Evolutionary conservation across 202 grass and related monocot species (phyloP), one percentile per base, ranked within the genome.

Genomic region (Sporobolus alterniflorus): DNA sequence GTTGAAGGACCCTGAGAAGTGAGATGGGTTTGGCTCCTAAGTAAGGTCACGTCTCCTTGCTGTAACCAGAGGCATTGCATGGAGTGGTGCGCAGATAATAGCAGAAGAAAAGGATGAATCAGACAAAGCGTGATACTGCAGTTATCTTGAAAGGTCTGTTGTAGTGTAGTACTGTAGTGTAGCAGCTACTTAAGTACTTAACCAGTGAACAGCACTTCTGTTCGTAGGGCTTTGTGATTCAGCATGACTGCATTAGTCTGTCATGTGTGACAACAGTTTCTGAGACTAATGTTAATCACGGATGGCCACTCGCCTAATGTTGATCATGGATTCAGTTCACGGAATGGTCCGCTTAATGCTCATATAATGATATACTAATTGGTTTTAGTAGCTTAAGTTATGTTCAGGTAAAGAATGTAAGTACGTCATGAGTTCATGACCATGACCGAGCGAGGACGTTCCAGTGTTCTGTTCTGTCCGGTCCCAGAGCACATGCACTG

Each of bases 1-100:
- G 93, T 34, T 92, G 76, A 89, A 92, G 71, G 91, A 90, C 46
- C 74, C 57, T 64, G 74, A 28, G 86, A 72, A 77, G 49, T 55
- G 73, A 86, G 26, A 26, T 62, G 15, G 2, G 64, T 30, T 31
- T 39, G 28, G 29, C 41, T 40, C 18, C 21, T 77, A 47, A 21
- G 40, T 43, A 44, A n/a, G 63, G 7, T 44, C 22, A 22, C 21
- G 6, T 44, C 42, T 42, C 1, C n/a, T 8, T 60, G 39, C 7
- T 17, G 34, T 13, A 24, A 30, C 31, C 28, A 17, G 47, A 43
- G 24, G 33, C 22, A 34, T 15, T 20, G 46, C n/a, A 11, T 59
- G 70, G 28, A 36, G 36, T 34, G 39, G 0, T 13, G 26, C 12
- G 25, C 62, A 34, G 40, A 25, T 49, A 64, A 21, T 49, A 64